Evolutionary conservation across 305 asterid genomes (phyloP).

Genomic region (Andrographis paniculata): DNA sequence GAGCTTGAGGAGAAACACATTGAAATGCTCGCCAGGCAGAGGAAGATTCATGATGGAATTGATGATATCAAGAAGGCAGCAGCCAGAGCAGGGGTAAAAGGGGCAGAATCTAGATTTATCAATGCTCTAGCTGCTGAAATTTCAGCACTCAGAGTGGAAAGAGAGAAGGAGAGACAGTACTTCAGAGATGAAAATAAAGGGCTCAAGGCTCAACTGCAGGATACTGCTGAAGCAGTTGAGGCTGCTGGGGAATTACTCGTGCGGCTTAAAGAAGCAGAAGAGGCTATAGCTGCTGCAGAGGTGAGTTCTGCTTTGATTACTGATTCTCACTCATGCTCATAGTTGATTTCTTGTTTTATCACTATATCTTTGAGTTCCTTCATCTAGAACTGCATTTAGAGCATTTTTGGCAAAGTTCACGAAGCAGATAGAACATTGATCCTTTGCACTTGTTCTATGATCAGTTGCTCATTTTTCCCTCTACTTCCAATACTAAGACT

Average conservation of each 20-base stretch:
- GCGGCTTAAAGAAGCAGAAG: conserved; percentile 92
- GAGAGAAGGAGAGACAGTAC: conserved; percentile 78
- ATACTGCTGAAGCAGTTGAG: conserved; percentile 99
- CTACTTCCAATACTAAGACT: no score
- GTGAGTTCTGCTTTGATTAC: conserved; percentile 38
- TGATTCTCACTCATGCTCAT: conserved; percentile 9
- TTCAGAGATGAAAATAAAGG: conserved; percentile 81
- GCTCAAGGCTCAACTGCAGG: conserved; percentile 90
- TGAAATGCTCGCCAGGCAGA: conserved; percentile 68
- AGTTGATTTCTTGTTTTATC: conserved; percentile 15
- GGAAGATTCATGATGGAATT: conserved; percentile 77
- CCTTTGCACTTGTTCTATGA: no score
- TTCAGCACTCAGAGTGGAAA: conserved; percentile 69
- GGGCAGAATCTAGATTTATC: conserved; percentile 84
- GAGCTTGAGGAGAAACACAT: conserved; percentile 97
- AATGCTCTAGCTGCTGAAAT: conserved; percentile 90
- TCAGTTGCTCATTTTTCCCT: no score
- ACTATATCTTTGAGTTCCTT: conserved; percentile 5
- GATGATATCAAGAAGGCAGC: conserved; percentile 96
- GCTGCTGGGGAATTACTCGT: conserved; percentile 98
- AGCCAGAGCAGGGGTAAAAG: conserved; percentile 83
- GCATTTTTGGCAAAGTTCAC: no score
- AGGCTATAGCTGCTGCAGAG: conserved; percentile 73
- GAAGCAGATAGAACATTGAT: no score
- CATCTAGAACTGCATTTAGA: no score